phyloP scores from a whole-genome alignment of 768 basidiomycete genomes.

The Podaxis sp. region DNA sequence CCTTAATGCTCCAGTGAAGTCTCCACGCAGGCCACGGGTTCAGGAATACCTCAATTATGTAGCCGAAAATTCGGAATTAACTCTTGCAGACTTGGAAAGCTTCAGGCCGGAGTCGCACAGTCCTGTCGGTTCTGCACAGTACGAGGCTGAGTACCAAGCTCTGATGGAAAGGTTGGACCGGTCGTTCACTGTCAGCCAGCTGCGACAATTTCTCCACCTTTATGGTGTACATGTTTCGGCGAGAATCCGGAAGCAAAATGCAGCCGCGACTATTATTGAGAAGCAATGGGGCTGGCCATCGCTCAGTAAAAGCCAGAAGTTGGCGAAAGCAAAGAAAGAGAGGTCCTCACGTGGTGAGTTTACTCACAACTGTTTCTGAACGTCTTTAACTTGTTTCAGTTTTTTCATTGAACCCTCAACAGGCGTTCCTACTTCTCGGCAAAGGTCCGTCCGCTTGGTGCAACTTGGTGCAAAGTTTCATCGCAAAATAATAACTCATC shows the following conservation, averaged over 20 bases:
- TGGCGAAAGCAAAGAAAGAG: constrained; percentile 49
- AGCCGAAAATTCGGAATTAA: constrained; percentile 43
- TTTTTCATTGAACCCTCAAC: constrained; percentile 52
- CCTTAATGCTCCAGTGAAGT: constrained; percentile 19
- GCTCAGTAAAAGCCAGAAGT: constrained; percentile 47
- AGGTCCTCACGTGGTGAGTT: constrained; percentile 43
- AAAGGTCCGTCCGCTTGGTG: constrained; percentile 44
- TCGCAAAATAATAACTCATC: constrained; percentile 8
- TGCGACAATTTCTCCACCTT: constrained; percentile 49
- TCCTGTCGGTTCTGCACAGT: constrained; percentile 33
- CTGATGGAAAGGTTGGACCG: constrained; percentile 52
- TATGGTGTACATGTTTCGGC: constrained; percentile 38
- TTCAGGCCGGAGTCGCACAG: constrained; percentile 36
- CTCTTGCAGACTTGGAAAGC: constrained; percentile 61
- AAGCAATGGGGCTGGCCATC: constrained; percentile 70
- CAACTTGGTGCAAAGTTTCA: neutral
- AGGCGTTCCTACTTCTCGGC: constrained; percentile 71
- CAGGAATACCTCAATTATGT: constrained; percentile 58
- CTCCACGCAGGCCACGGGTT: constrained; percentile 44
- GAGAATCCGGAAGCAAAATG: constrained; percentile 34
- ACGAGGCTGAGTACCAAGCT: constrained; percentile 51
- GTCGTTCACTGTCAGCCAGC: constrained; percentile 64
- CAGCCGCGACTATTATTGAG: constrained; percentile 55
- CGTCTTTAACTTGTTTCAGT: constrained; percentile 32
- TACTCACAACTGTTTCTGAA: constrained; percentile 8